Conservation (phyloP, 257 asterid genomes). For the Nicotiana tomentosiformis region DNA sequence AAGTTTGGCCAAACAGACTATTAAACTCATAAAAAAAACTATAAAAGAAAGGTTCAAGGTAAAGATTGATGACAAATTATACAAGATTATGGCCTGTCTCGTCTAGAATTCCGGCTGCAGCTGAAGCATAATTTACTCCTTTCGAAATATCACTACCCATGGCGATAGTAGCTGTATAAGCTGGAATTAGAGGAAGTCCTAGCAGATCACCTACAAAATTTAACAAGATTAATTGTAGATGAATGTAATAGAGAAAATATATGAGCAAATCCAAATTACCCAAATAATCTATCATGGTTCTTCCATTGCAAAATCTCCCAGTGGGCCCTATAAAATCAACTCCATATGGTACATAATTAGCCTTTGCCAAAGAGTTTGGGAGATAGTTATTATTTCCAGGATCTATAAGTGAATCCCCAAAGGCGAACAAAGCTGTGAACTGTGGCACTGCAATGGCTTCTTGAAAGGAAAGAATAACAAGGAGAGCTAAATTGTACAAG, state of each 20-base stretch:
- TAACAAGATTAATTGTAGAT: not conserved
- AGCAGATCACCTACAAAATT: slow-evolving; percentile 35
- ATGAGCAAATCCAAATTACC: slow-evolving; percentile 20
- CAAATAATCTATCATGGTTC: slow-evolving; percentile 47
- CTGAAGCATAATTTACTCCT: slow-evolving; percentile 80
- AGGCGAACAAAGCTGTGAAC: slow-evolving; percentile 49
- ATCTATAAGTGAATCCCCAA: slow-evolving; percentile 68
- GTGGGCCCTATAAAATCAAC: slow-evolving; percentile 65
- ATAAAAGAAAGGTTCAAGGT: not conserved
- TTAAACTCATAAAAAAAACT: not conserved
- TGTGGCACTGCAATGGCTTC: slow-evolving; percentile 4
- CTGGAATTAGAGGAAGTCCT: slow-evolving; percentile 42
- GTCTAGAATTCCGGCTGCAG: slow-evolving; percentile 71
- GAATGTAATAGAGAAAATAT: not conserved
- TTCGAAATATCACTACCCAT: slow-evolving; percentile 23
- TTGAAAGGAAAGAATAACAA: not conserved
- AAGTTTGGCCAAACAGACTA: too few species aligned
- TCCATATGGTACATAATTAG: slow-evolving; percentile 66
- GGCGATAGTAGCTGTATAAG: slow-evolving; percentile 36
- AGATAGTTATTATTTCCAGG: slow-evolving; percentile 72
- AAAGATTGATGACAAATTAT: not conserved
- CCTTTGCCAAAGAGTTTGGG: slow-evolving; percentile 50
- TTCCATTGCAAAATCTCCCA: slow-evolving; percentile 74
- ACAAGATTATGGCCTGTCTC: slow-evolving; percentile 64
- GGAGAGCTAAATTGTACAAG: too few species aligned